These are phyloP conservation scores for Phytophthora aleatoria DNA, from an alignment of 352 stramenopile species.

Conservation along the genomic window DNA sequence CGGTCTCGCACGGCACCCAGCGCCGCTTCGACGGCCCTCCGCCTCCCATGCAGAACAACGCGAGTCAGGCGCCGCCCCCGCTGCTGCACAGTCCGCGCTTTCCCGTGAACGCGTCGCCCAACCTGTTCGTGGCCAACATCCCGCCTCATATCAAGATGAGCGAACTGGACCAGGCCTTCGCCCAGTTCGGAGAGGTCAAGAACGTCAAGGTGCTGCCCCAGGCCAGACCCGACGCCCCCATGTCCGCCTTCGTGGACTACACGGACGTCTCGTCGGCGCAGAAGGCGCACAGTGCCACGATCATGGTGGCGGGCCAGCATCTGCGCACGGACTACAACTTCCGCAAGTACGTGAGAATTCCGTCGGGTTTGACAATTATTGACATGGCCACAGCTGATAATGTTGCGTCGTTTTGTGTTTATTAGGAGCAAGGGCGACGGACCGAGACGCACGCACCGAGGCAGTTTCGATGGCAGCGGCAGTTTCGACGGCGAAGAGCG, in stretches of 20 bases:
- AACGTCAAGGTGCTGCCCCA: slow-evolving; percentile 68
- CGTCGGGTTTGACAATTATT: neutral
- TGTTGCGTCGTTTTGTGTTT: neutral
- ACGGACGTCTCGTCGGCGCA: slow-evolving; percentile 42
- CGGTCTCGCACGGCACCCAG: slow-evolving; percentile 37
- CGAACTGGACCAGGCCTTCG: slow-evolving; percentile 61
- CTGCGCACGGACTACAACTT: slow-evolving; percentile 67
- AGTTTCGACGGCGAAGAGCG: slow-evolving; percentile 26
- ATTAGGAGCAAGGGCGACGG: slow-evolving; percentile 32
- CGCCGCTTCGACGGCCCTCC: slow-evolving; percentile 33
- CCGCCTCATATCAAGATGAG: slow-evolving; percentile 66
- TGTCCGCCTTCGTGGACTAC: slow-evolving; percentile 77
- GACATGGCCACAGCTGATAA: neutral
- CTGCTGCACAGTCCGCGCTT: slow-evolving; percentile 27
- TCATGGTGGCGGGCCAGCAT: slow-evolving; percentile 46
- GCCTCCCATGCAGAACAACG: slow-evolving; percentile 2
- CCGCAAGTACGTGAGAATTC: slow-evolving; percentile 35
- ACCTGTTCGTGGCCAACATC: slow-evolving; percentile 73
- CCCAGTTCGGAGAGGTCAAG: slow-evolving; percentile 58
- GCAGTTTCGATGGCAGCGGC: slow-evolving; percentile 25
- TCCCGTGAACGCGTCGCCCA: slow-evolving; percentile 37
- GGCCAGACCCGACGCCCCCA: slow-evolving; percentile 41
- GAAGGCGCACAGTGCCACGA: slow-evolving; percentile 47
- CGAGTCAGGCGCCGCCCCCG: slow-evolving; percentile 7
- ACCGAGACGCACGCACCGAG: slow-evolving; percentile 18